Evolutionary conservation across 768 basidiomycete genomes (phyloP), one percentile per base, ranked within the genome.

Genomic region (Pleurotus tuoliensis): DNA sequence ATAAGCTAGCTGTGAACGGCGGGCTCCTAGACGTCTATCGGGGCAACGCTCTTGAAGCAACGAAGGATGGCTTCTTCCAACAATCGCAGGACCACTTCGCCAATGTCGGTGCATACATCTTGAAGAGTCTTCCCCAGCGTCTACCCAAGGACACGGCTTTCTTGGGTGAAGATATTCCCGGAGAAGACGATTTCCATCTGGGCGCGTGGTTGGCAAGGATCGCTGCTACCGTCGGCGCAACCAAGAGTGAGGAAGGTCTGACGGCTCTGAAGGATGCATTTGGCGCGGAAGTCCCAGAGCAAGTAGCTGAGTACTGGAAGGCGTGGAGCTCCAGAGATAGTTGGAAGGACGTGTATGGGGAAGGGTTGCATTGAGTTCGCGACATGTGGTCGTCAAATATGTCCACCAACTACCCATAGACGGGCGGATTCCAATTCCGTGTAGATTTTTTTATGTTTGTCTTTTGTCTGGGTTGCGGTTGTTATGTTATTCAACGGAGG

Each of bases 141-240:
- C 68, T 84, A 16, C 75, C 76, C 15, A 68, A 67, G 12, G 70
- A 67, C 7, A 39, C 22, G n/a, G 74, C 74, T 3, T 84, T 83
- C 68, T 69, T 82, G 39, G 77, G 74, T 16, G 82, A 81, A 7
- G 72, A 65, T 3, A 60, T 52, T 40, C 80, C 80, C 0, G 75
- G 80, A 7, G 79, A 81, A 62, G 80, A 80, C 54, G 83, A 82
- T 62, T 82, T 79, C 69, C 82, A 82, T 66, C 67, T 84, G 41
- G 77, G 59, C 5, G 79, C 73, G 6, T 84, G 80, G 82, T 66
- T 84, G 27, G 76, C 80, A 22, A 75, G 79, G 27, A 73, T 82
- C 22, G 71, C 72, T 9, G 67, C 68, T 18, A 60, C 78, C 4
- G 55, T 64, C 1, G 78, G 78, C 1, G 76, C 69, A 22, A 67